Evolutionary conservation across 177 flowering plant genomes (phyloP).

Genomic region (Vitis hybrid): DNA sequence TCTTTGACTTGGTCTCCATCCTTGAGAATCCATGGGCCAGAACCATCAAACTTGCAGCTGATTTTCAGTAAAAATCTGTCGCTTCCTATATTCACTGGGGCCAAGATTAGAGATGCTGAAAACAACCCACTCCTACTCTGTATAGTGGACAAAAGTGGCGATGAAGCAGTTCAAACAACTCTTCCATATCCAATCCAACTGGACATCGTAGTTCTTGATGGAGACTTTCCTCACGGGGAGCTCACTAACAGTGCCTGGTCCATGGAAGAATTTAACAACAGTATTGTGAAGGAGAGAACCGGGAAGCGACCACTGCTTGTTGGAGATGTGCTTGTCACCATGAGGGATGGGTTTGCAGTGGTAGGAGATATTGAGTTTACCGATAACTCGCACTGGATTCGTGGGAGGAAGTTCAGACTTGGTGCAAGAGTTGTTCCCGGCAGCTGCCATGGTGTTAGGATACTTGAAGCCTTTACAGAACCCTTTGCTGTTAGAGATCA

Average conservation of each 20-base stretch:
- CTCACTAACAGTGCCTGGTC: slow-evolving; percentile 36
- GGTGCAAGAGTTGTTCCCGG: slow-evolving; percentile 57
- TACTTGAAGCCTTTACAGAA: slow-evolving; percentile 67
- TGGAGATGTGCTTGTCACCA: slow-evolving; percentile 47
- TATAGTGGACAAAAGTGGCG: slow-evolving; percentile 31
- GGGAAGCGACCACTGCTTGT: slow-evolving; percentile 72
- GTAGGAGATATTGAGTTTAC: slow-evolving; percentile 67
- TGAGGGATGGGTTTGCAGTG: slow-evolving; percentile 48
- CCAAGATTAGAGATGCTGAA: slow-evolving; percentile 44
- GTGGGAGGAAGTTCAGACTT: slow-evolving; percentile 63
- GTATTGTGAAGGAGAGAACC: slow-evolving; percentile 52
- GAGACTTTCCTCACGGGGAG: slow-evolving; percentile 50
- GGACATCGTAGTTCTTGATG: slow-evolving; percentile 65
- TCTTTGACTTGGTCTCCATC: slow-evolving; percentile 35
- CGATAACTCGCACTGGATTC: slow-evolving; percentile 84
- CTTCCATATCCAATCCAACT: slow-evolving; percentile 45
- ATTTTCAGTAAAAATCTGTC: slow-evolving; percentile 42
- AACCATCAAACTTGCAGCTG: slow-evolving; percentile 41
- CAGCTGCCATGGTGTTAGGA: slow-evolving; percentile 29
- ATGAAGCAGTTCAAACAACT: slow-evolving; percentile 12
- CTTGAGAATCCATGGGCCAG: slow-evolving; percentile 42
- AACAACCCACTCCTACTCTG: slow-evolving; percentile 40
- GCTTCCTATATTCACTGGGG: slow-evolving; percentile 67
- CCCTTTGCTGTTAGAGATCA: slow-evolving; percentile 76
- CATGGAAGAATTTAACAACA: slow-evolving; percentile 45